phyloP scores from a whole-genome alignment of 2,329 filamentous ascomycete species.

The Volutella citrinella region DNA sequence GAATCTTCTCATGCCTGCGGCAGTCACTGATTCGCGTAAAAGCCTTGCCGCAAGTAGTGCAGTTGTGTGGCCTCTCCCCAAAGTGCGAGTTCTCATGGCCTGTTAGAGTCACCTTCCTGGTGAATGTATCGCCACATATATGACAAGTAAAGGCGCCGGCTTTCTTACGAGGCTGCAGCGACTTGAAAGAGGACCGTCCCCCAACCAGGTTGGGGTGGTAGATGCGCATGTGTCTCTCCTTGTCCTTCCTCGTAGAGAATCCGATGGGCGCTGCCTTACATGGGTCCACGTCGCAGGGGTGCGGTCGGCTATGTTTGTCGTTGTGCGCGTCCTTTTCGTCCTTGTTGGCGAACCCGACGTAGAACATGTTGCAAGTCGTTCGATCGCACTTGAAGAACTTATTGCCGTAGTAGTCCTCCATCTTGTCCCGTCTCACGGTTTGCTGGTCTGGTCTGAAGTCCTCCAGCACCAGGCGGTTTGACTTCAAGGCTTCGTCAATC shows the following conservation, averaged over 20 bases:
- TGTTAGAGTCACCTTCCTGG: slow-evolving; percentile 32
- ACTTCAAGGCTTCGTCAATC: slow-evolving; percentile 20
- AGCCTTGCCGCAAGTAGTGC: slow-evolving; percentile 27
- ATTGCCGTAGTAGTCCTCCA: slow-evolving; percentile 33
- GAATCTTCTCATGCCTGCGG: slow-evolving; percentile 30
- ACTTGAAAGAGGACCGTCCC: background rate
- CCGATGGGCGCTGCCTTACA: slow-evolving; percentile 35
- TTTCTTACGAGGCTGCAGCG: background rate
- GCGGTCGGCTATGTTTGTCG: slow-evolving; percentile 38
- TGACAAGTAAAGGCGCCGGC: slow-evolving; percentile 24
- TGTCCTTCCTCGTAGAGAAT: slow-evolving; percentile 38
- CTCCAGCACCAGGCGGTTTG: slow-evolving; percentile 20
- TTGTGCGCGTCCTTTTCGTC: slow-evolving; percentile 32
- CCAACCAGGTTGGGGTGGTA: slow-evolving; percentile 5
- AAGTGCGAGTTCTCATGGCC: slow-evolving; percentile 36
- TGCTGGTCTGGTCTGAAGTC: slow-evolving; percentile 10
- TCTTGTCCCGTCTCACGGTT: slow-evolving; percentile 14
- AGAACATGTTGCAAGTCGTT: slow-evolving; percentile 40
- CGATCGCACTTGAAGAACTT: slow-evolving; percentile 39
- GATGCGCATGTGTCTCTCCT: slow-evolving; percentile 21
- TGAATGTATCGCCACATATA: slow-evolving; percentile 36
- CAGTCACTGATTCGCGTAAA: slow-evolving; percentile 34
- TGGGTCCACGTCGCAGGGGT: slow-evolving; percentile 30
- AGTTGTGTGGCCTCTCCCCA: slow-evolving; percentile 29
- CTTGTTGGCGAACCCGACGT: slow-evolving; percentile 36